Conservation (phyloP, 208 protist genomes). For the Leptomonas seymouri region DNA sequence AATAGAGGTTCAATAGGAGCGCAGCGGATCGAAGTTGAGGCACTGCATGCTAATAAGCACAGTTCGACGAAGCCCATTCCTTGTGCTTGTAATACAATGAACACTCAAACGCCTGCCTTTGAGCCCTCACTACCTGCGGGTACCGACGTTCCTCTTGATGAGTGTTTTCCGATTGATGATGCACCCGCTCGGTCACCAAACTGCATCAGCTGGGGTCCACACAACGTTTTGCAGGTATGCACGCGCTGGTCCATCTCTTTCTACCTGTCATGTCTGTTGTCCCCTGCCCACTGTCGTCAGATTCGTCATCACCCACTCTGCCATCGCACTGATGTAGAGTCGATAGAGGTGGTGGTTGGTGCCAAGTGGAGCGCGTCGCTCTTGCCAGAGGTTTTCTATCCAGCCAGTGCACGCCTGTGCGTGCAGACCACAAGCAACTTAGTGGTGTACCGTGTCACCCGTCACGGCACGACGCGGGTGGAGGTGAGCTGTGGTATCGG, state of each 20-base stretch:
- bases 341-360: slow-evolving; percentile 45
- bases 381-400: slow-evolving; percentile 62
- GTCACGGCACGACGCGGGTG: slow-evolving; percentile 29
- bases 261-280: slow-evolving; percentile 43
- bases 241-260: slow-evolving; percentile 65
- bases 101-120: background rate
- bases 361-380: slow-evolving; percentile 65
- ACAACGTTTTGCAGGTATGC: slow-evolving; percentile 82
- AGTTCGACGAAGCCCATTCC: too few species aligned
- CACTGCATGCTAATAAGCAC: background rate
- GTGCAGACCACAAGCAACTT: slow-evolving; percentile 66
- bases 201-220: slow-evolving; percentile 68
- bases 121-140: background rate
- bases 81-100: background rate
- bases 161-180: slow-evolving; percentile 51
- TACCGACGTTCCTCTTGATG: slow-evolving; percentile 23
- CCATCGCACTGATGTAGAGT: slow-evolving; percentile 29
- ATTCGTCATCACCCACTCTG: slow-evolving; percentile 40
- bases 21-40: background rate
- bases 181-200: slow-evolving; percentile 44
- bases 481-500: slow-evolving; percentile 47
- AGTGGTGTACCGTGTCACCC: slow-evolving; percentile 74
- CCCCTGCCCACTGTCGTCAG: slow-evolving; percentile 33
- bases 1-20: background rate
- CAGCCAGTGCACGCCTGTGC: slow-evolving; percentile 60